phyloP scores from a whole-genome alignment of 257 asterid species.

The Solanum gracilifrons region DNA sequence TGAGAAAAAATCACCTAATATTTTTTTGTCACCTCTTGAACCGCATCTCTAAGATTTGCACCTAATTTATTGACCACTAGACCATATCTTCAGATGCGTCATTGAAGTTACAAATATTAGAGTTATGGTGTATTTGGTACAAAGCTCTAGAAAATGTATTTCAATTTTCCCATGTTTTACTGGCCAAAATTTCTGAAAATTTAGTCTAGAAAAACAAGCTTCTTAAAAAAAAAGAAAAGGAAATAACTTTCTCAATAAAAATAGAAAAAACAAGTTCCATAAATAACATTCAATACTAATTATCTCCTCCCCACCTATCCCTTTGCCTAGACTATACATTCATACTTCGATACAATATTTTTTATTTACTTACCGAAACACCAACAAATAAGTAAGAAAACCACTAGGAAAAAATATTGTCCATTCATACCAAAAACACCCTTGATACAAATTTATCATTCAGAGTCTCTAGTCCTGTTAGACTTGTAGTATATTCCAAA shows the following conservation, averaged over 20 bases:
- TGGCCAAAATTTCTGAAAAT: not conserved
- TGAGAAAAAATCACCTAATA: not conserved
- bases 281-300: not conserved
- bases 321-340: not conserved
- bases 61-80: not conserved
- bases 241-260: not conserved
- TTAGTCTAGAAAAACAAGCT: not conserved
- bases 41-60: not conserved
- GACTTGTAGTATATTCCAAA: not conserved
- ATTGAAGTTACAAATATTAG: not conserved
- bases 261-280: not conserved
- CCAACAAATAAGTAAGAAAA: not conserved
- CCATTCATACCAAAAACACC: not conserved
- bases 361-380: not conserved
- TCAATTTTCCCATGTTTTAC: not conserved
- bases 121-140: not conserved
- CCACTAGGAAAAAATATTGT: not conserved
- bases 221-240: not conserved
- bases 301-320: no score
- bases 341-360: not conserved
- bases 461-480: not conserved
- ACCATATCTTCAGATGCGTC: not conserved
- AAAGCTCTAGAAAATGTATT: not conserved
- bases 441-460: not conserved
- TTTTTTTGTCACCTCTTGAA: not conserved